Evolutionary conservation across 2,329 filamentous ascomycete species (phyloP), one percentile per base, ranked within the genome.

Genomic region (Clonostachys byssicola): DNA sequence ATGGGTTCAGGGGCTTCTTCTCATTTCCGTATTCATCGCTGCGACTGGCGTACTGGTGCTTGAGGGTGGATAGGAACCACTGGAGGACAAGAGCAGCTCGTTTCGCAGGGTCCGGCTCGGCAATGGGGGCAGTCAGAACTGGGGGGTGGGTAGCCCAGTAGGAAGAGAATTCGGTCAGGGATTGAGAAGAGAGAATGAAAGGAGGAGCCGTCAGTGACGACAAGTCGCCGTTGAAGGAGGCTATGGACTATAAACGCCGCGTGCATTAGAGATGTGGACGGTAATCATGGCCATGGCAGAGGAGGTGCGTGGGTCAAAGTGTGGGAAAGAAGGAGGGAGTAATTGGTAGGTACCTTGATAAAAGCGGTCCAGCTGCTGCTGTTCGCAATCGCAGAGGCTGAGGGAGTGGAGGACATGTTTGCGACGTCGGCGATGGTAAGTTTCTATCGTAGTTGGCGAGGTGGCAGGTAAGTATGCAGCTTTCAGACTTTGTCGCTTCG

Each of bases 1-100:
- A 97, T 0, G 94, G 94, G 63, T 99, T 97, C 50, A 99, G 72
- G 3, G 92, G 92, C 75, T 97, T 99, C 83, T 97, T 97, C 76
- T 96, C 92, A 61, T 90, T 94, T 44, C 90, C 91, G 53, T 78
- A 84, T 57, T 83, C 73, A 56, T 96, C 92, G 62, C 89, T 95
- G 49, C 80, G 77, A 60, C 75, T 82, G 49, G 81, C 80, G 59
- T 85, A 84, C 64, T 95, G 90, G 68, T 95, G 89, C 73, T 94
- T 95, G 45, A 97, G 76, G 5, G 92, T 96, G 60, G 85, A 92
- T 47, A 97, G 72, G 72, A 96, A 97, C 92, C 92, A 97, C 68
- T 92, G 95, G 58, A 96, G 74, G n/a, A 97, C 92, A 34, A 92
- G 75, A 55, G 95, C 71, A 17, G 89, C 86, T 51, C 92, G 84